Evolutionary conservation across 1,284 basidiomycete species (phyloP).

Genomic region (Ceraceosorus guamensis): DNA sequence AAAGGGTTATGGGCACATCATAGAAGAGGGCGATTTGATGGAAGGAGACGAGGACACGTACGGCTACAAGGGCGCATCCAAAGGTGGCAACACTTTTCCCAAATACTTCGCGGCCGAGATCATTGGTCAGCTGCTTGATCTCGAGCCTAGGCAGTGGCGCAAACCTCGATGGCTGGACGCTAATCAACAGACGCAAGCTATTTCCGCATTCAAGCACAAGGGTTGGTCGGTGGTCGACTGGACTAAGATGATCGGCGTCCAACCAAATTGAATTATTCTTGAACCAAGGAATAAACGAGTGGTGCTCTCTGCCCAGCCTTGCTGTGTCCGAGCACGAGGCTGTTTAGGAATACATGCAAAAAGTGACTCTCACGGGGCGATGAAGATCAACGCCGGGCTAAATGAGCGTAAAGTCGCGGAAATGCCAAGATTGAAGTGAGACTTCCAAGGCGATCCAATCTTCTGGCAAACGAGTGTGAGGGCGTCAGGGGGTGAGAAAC

Average conservation of each 20-base stretch:
- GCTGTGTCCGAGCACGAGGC: too few relatives aligned
- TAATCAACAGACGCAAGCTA: slow-evolving; percentile 48
- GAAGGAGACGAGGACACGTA: slow-evolving; percentile 62
- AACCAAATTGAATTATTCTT: background rate
- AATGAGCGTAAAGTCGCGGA: too few relatives aligned
- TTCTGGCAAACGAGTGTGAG: too few relatives aligned
- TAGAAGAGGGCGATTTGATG: slow-evolving; percentile 54
- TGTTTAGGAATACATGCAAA: too few relatives aligned
- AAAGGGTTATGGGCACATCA: slow-evolving; percentile 67
- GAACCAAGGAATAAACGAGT: too few relatives aligned
- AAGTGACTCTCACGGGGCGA: too few relatives aligned
- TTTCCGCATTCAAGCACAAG: slow-evolving; percentile 52
- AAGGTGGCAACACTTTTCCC: slow-evolving; percentile 16
- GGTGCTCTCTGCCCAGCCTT: too few relatives aligned
- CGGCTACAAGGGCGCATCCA: slow-evolving; percentile 68
- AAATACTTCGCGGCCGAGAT: slow-evolving; percentile 78
- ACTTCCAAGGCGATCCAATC: too few relatives aligned
- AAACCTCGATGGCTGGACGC: slow-evolving; percentile 66
- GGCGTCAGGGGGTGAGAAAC: too few relatives aligned
- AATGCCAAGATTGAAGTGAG: too few relatives aligned
- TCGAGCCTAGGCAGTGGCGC: slow-evolving; percentile 81
- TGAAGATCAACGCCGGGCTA: too few relatives aligned
- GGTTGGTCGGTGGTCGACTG: slow-evolving; percentile 52
- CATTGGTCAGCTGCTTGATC: slow-evolving; percentile 78
- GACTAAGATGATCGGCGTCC: slow-evolving; percentile 40